Evolutionary conservation across 208 protist species (phyloP), one percentile per base, ranked within the genome.

Genomic region (Trypanosoma caninum): DNA sequence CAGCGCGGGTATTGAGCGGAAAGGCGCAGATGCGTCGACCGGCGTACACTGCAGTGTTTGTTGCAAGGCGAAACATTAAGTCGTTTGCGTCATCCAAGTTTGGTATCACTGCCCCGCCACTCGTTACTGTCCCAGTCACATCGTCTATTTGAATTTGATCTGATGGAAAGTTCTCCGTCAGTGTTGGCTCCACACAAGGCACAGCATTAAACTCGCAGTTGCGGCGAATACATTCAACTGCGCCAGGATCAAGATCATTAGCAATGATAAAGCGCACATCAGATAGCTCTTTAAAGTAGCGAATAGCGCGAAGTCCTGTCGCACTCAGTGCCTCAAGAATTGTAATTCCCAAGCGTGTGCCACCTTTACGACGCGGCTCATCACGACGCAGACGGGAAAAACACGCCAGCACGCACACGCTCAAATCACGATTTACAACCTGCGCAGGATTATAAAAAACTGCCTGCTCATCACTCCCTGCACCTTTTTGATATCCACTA

Each of bases 371-470:
- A 4, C 52, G 72, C 2, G 80, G 68, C 76, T 94, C 80, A 9
- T 65, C 37, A 38, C 66, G 47, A 2, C 86, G 75, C 20, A 73
- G 46, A 6, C 67, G 66, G 0, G 73, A 62, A 62, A 97, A 99
- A 23, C 82, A 77, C 48, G 88, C 80, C 22, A 99, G 83, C 34
- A 81, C 90, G 38, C 96, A 83, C 25, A 98, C 91, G 55, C 97
- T 99, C 37, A 99, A 56, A 74, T 99, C 98, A 18, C 98, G 82
- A 69, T 99, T 99, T 16, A 99, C 96, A 20, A 98, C 94, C 67
- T 99, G 97, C 14, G 96, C 97, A 1, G 93, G 94, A 69, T 99
- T 99, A 84, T 99, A 99, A 68, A 99, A 99, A 20, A 98, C 96
- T 2, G 94, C 76, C 63, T 95, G 91, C 30, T 72, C 80, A 22